Evolutionary conservation across 345 rosid species (phyloP), one percentile per base, ranked within the genome.

Genomic region (Pugionium dolabratum): DNA sequence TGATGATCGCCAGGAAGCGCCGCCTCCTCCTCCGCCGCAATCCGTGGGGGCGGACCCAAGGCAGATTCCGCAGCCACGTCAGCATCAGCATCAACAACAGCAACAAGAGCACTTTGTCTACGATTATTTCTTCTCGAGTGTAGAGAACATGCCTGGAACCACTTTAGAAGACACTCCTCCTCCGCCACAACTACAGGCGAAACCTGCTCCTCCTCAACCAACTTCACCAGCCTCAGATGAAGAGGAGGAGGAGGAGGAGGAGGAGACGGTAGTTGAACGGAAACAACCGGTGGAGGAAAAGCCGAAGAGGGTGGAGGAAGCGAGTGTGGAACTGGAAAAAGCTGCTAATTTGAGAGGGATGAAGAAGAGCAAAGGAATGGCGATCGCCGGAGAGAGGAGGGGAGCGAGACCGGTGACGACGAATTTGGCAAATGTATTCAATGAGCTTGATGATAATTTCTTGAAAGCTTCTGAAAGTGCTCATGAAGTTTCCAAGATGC

Each of bases 381-480:
- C 40, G 0, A 31, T 71, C n/a, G 35, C 31, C 0, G 82, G 73
- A 46, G 86, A 80, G 69, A 80, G 76, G 79, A 78, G 78, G 43
- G 64, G 29, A 50, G 76, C 4, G 10, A 80, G 78, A 78, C 48
- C 26, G 3, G 71, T 6, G 27, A 33, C 66, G 1, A 3, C 76
- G 29, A 86, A 58, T 62, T 70, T 90, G 79, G 76, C 69, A 52
- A 72, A 76, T 69, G 69, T 91, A 33, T 94, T 88, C 73, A 35
- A 11, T 44, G 84, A 85, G 35, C 80, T 95, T 75, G 97, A 95
- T 84, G 91, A 91, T 80, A 84, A 81, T 64, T 95, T 95, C 76
- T 76, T 95, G 76, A 83, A 81, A 78, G 96, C 99, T 31, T 90
- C 82, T 6, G 90, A 95, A 70, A 87, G 95, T 80, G 95, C 95